A percentile compares a stretch with the other conserved stretches of the same genome.
Conservation (phyloP, 2,329 filamentous ascomycete genomes). For the Fusarium mundagurra region DNA sequence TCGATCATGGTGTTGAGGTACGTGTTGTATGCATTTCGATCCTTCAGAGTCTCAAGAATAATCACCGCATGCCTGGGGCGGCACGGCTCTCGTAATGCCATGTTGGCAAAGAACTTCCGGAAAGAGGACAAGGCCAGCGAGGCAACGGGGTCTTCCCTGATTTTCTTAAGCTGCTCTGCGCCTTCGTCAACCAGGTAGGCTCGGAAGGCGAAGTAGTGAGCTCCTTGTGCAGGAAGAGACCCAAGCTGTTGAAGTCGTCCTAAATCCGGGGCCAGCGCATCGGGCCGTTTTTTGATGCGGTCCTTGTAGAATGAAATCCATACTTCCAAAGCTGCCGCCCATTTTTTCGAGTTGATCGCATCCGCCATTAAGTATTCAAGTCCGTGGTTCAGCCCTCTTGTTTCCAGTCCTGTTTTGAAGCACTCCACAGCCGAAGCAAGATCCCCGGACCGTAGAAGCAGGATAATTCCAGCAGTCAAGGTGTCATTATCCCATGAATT, state of each 20-base stretch:
- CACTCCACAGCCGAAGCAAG: conserved; percentile 50
- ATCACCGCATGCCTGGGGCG: conserved; percentile 46
- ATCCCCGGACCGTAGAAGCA: conserved; percentile 55
- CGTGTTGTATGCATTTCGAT: conserved; percentile 54
- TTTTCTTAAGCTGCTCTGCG: conserved; percentile 33
- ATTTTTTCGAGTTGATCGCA: conserved; percentile 50
- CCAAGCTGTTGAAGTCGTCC: conserved; percentile 38
- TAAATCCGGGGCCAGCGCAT: conserved; percentile 8
- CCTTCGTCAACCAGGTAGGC: conserved; percentile 45
- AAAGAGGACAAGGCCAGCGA: conserved; percentile 42
- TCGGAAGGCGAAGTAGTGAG: conserved; percentile 49
- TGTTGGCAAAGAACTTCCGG: conserved; percentile 45
- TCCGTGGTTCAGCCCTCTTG: conserved; percentile 48
- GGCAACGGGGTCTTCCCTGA: conserved; percentile 36
- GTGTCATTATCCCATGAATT: conserved; percentile 53
- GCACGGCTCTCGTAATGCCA: conserved; percentile 48
- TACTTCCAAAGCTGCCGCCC: conserved; percentile 49
- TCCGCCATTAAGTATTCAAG: conserved; percentile 57
- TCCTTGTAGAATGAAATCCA: conserved; percentile 50
- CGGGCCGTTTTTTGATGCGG: conserved; percentile 11
- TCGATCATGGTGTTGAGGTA: conserved; percentile 52
- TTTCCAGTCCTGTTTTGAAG: conserved; percentile 52
- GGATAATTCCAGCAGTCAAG: conserved; percentile 53
- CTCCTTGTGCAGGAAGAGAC: conserved; percentile 43
- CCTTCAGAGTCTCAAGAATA: conserved; percentile 54